Evolutionary conservation across 2,329 filamentous ascomycete species (phyloP).

Genomic region (Metarhizium robertsii): DNA sequence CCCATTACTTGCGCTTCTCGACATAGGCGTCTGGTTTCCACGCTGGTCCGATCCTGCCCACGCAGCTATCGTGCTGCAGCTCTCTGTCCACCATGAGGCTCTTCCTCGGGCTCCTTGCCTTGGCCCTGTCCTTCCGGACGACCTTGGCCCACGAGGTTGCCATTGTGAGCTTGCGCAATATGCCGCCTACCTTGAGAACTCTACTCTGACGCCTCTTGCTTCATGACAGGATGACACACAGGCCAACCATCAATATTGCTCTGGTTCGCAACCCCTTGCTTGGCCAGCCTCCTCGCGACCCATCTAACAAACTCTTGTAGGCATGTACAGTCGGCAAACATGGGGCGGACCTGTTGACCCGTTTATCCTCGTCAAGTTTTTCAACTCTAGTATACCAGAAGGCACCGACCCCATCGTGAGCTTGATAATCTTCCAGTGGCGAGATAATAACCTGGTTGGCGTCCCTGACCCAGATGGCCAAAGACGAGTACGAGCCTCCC

Average conservation of each 20-base stretch:
- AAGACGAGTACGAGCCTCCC: slow-evolving; percentile 16
- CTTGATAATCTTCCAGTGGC: slow-evolving; percentile 90
- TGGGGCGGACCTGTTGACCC: slow-evolving; percentile 87
- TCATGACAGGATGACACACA: slow-evolving; percentile 59
- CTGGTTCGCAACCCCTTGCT: slow-evolving; percentile 32
- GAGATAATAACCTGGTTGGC: slow-evolving; percentile 71
- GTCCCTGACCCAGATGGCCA: slow-evolving; percentile 50
- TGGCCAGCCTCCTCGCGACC: neutral
- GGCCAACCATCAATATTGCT: slow-evolving; percentile 72
- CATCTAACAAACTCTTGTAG: slow-evolving; percentile 24
- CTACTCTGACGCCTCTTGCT: slow-evolving; percentile 12
- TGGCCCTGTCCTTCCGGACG: slow-evolving; percentile 46
- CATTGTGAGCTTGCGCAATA: slow-evolving; percentile 22
- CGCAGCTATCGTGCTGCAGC: slow-evolving; percentile 2
- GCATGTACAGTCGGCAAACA: slow-evolving; percentile 86
- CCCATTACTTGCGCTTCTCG: neutral
- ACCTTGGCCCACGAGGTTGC: slow-evolving; percentile 47
- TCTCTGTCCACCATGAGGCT: slow-evolving; percentile 39
- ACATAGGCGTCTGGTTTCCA: neutral
- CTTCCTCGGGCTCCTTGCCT: slow-evolving; percentile 38
- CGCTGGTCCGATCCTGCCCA: neutral
- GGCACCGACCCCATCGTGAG: slow-evolving; percentile 65
- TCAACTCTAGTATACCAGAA: slow-evolving; percentile 47
- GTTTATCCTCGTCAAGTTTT: slow-evolving; percentile 78
- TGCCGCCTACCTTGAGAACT: neutral